Percentiles rank a stretch among this genome's conserved stretches.
phyloP scores from a whole-genome alignment of 192 early-diverging fungal species.

The Rhizoclosmatium globosum region DNA sequence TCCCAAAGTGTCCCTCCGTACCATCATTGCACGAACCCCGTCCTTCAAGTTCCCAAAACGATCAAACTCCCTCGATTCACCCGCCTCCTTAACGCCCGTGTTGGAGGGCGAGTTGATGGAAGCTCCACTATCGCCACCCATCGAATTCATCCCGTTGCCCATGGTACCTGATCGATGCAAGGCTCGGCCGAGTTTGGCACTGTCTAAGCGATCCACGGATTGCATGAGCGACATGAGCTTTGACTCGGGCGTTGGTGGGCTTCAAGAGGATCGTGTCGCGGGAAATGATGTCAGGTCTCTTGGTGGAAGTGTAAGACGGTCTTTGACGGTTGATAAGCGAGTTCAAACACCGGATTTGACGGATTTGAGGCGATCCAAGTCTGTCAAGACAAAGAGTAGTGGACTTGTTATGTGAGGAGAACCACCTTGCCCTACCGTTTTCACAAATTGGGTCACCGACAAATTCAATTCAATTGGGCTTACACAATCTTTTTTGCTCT shows the following conservation, averaged over 20 bases:
- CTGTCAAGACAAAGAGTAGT: background rate
- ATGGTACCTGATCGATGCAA: slow-evolving; percentile 43
- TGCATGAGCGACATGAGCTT: background rate
- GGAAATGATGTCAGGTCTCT: background rate
- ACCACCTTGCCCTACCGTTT: too few relatives aligned
- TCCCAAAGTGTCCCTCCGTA: too few relatives aligned
- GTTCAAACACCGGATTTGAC: background rate
- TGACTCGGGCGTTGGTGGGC: background rate
- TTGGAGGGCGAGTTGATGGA: too few relatives aligned
- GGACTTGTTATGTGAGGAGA: too few relatives aligned
- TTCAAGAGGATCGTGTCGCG: background rate
- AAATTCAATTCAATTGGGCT: background rate
- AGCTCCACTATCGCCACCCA: background rate
- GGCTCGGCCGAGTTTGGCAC: slow-evolving; percentile 4
- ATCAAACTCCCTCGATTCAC: too few relatives aligned
- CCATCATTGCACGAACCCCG: too few relatives aligned
- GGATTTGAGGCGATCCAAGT: background rate
- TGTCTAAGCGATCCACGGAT: background rate
- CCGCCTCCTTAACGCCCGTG: too few relatives aligned
- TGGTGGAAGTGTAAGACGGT: background rate
- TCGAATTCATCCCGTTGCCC: slow-evolving; percentile 44
- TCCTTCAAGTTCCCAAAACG: too few relatives aligned
- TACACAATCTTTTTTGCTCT: background rate
- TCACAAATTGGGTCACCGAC: background rate
- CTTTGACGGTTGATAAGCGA: background rate